phyloP scores from a whole-genome alignment of 2,329 filamentous ascomycete genomes.

The Ustulina deusta region DNA sequence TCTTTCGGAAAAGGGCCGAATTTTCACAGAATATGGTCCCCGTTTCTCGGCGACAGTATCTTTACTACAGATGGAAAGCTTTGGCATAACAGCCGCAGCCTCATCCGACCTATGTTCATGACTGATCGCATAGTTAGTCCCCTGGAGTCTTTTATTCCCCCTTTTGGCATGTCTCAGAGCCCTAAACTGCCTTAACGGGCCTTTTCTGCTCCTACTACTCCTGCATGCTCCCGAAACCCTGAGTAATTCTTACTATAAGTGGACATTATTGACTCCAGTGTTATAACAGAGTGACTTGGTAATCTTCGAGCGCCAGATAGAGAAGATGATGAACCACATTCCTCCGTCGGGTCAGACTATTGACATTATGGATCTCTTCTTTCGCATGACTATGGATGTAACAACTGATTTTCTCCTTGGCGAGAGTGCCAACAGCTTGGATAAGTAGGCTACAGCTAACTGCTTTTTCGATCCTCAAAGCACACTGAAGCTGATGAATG shows the following conservation, averaged over 20 bases:
- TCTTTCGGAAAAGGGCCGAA: conserved; percentile 61
- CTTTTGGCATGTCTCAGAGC: too few species aligned
- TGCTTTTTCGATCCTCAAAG: not conserved
- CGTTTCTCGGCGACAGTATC: conserved; percentile 66
- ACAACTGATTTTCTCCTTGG: conserved; percentile 77
- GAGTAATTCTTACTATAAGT: too few species aligned
- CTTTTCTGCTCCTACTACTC: too few species aligned
- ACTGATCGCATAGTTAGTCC: conserved; percentile 60
- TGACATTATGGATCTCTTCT: conserved; percentile 73
- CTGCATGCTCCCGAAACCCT: too few species aligned
- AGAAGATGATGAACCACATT: conserved; percentile 67
- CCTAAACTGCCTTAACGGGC: too few species aligned
- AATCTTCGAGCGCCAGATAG: conserved; percentile 70
- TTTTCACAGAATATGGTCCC: conserved; percentile 56
- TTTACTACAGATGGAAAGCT: conserved; percentile 63
- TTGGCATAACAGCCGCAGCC: conserved; percentile 63
- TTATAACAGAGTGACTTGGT: conserved; percentile 61
- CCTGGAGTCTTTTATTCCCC: too few species aligned
- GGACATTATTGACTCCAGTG: too few species aligned
- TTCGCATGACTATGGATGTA: conserved; percentile 73
- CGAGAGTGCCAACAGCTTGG: conserved; percentile 62
- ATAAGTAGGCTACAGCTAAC: conserved; percentile 49
- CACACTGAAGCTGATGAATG: conserved; percentile 27
- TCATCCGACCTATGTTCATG: conserved; percentile 58
- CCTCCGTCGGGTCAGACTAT: conserved; percentile 65